Evolutionary conservation across 2,329 filamentous ascomycete genomes (phyloP), one percentile per base, ranked within the genome.

Genomic region (Phaeosphaeria sp.): DNA sequence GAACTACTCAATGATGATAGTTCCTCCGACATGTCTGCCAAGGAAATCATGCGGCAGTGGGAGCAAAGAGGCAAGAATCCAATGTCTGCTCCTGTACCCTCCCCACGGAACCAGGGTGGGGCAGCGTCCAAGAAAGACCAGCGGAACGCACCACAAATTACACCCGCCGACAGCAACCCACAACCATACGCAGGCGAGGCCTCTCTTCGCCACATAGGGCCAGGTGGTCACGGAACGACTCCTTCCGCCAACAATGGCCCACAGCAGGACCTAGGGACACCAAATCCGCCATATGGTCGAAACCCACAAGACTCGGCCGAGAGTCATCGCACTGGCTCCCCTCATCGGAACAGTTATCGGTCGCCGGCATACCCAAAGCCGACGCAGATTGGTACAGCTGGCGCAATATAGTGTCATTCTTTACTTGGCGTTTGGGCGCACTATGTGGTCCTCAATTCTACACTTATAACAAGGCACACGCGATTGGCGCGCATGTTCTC

Each of bases 31-130:
- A 89, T 97, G 61, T 97, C 94, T 1, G 96, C 93, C 6, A 99
- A 99, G 77, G 95, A 99, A 72, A 98, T 99, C 54, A 84, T 99
- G 51, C 96, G 94, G 76, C 88, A 92, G 55, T 97, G 96, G 78
- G 93, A 93, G 50, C 92, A 96, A 72, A 89, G 95, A 61, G 88
- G 79, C 79, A 90, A 81, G 85, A 80, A 79, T 82, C 77, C 86
- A 87, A 78, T 79, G 84, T 69, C 80, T 83, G 55, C 55, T 83
- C 71, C 79, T 83, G 72, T 80, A 68, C 33, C 62, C 5, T 71
- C 71, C 4, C 75, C 64, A 76, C 75, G 80, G 23, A 68, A 71
- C 44, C 70, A 64, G 42, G 62, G 66, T 6, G 68, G 67, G 83
- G 77, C 81, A 84, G 77, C 82, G 82, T 74, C 85, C 86, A 76